Evolutionary conservation across 192 early-diverging fungal species (phyloP).

Genomic region (Backusella liffmaniae): DNA sequence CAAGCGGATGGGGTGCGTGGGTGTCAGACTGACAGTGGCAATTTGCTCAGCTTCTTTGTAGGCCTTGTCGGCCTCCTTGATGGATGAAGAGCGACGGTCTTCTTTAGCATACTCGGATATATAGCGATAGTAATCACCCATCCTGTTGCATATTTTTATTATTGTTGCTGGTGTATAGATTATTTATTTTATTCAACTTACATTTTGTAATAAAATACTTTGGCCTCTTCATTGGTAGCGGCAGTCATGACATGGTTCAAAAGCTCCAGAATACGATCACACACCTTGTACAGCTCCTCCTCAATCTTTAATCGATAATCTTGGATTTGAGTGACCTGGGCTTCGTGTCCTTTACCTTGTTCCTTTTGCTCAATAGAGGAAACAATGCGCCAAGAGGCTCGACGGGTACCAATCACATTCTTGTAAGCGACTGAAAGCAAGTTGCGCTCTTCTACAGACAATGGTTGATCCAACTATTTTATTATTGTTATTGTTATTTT

Average conservation of each 20-base stretch:
- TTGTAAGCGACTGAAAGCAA: constrained; percentile 79
- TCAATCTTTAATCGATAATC: constrained; percentile 91
- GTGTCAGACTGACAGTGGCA: constrained; percentile 69
- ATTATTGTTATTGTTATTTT: background rate
- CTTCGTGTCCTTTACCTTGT: constrained; percentile 88
- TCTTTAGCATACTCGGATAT: constrained; percentile 89
- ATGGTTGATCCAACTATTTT: constrained; percentile 68
- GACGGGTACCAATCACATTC: constrained; percentile 94
- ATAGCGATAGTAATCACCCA: constrained; percentile 98
- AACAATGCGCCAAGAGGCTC: constrained; percentile 98
- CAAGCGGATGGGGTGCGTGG: constrained; percentile 97
- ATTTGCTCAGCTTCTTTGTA: constrained; percentile 90
- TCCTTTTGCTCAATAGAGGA: constrained; percentile 99
- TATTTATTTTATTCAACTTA: constrained; percentile 17
- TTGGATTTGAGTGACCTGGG: constrained; percentile 85
- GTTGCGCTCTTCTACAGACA: constrained; percentile 84
- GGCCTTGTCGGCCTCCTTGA: constrained; percentile 75
- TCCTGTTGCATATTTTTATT: constrained; percentile 43
- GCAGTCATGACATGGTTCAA: constrained; percentile 85
- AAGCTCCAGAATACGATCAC: constrained; percentile 86
- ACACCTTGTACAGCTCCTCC: constrained; percentile 86
- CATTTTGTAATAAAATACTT: constrained; percentile 99
- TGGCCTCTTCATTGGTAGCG: constrained; percentile 87
- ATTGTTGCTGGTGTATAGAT: no score
- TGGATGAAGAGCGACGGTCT: constrained; percentile 75